phyloP scores from a whole-genome alignment of 176 grass and related monocot species.

The Dendrocalamus sinicus region DNA sequence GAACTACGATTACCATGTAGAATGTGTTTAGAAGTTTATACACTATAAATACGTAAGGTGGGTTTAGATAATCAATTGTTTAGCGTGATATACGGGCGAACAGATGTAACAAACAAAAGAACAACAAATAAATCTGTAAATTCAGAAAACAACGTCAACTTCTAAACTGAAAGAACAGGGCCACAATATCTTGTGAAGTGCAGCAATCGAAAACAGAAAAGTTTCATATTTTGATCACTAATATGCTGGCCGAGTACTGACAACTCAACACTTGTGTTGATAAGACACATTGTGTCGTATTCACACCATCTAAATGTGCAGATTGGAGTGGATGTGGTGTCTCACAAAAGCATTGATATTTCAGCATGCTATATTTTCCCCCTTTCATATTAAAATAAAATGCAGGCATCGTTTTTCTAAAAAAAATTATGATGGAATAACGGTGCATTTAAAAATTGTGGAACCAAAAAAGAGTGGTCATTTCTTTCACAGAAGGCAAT shows the following conservation, averaged over 20 bases:
- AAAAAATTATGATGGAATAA: background rate
- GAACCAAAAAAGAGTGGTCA: background rate
- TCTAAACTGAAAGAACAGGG: constrained; percentile 16
- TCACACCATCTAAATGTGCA: background rate
- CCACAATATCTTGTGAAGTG: background rate
- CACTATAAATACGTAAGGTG: background rate
- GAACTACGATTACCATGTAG: background rate
- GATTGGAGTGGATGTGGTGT: background rate
- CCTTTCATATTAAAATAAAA: constrained; percentile 8
- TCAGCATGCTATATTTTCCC: background rate
- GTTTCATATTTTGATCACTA: background rate
- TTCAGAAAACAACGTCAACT: background rate
- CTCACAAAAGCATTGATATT: background rate
- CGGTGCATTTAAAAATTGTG: background rate
- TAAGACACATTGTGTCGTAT: background rate
- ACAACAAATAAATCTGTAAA: background rate
- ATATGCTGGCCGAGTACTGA: background rate
- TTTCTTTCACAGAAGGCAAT: background rate
- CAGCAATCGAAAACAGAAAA: constrained; percentile 3
- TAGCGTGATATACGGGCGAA: background rate
- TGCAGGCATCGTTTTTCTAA: background rate
- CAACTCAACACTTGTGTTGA: background rate
- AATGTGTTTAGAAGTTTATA: background rate
- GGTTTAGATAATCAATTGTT: background rate
- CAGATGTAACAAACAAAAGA: background rate